These are phyloP conservation scores for Cryptococcus amylolentus DNA, from an alignment of 1,284 basidiomycete genomes.

Conservation along the genomic window DNA sequence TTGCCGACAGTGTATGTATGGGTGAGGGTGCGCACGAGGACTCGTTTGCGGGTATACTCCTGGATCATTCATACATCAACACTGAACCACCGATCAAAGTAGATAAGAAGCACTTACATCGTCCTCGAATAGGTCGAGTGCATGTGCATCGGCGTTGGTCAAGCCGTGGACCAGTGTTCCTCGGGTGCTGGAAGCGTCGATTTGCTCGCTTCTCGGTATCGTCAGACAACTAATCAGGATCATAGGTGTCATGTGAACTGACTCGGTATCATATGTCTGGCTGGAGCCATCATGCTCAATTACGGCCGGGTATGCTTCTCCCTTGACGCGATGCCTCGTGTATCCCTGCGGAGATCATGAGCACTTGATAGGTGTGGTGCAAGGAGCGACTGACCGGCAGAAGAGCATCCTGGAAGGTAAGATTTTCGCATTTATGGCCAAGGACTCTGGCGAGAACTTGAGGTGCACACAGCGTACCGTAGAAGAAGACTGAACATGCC, in stretches of 20 bases:
- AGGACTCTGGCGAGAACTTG: slow-evolving; percentile 64
- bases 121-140: slow-evolving; percentile 74
- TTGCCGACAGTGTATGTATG: neutral
- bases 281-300: slow-evolving; percentile 44
- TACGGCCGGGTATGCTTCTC: slow-evolving; percentile 72
- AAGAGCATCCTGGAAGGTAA: slow-evolving; percentile 59
- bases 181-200: slow-evolving; percentile 56
- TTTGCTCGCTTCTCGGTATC: slow-evolving; percentile 24
- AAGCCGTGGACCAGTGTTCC: slow-evolving; percentile 69
- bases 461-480: slow-evolving; percentile 76
- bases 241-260: neutral
- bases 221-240: neutral
- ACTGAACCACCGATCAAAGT: neutral
- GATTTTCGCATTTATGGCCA: slow-evolving; percentile 56
- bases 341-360: slow-evolving; percentile 55
- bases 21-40: neutral
- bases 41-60: neutral
- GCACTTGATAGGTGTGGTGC: neutral
- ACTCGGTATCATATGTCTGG: slow-evolving; percentile 16
- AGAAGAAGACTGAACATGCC: slow-evolving; percentile 68
- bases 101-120: slow-evolving; percentile 54
- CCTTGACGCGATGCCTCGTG: slow-evolving; percentile 67
- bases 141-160: slow-evolving; percentile 57
- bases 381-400: slow-evolving; percentile 49
- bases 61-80: neutral